Conservation (phyloP, 1,284 basidiomycete species). For the Melanopsichium pennsylvanicum region DNA sequence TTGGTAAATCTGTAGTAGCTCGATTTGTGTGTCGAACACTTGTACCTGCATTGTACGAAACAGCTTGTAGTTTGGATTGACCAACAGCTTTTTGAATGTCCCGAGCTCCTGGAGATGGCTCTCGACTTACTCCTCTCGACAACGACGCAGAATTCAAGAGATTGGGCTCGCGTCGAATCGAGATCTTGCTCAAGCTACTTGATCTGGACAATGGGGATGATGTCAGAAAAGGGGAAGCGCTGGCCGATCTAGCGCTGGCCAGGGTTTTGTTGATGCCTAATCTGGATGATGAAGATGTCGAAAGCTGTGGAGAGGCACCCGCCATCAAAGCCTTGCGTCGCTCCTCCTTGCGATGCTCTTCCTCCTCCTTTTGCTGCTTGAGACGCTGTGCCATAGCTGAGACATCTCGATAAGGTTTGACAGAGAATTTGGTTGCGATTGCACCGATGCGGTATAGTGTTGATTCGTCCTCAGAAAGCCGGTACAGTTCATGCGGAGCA, state of each 20-base stretch:
- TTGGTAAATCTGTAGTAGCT: constrained; percentile 21
- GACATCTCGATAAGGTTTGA: constrained; percentile 33
- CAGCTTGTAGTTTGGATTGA: constrained; percentile 7
- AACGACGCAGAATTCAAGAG: not conserved
- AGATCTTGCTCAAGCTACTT: constrained; percentile 31
- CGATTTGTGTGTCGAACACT: not conserved
- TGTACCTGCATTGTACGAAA: constrained; percentile 1
- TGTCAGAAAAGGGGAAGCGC: not conserved
- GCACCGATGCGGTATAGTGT: constrained; percentile 25
- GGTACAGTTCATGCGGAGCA: constrained; percentile 34
- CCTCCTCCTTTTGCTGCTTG: constrained; percentile 45
- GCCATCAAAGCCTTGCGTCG: constrained; percentile 32
- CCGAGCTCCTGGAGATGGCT: constrained; percentile 11
- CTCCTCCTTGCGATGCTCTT: constrained; percentile 42
- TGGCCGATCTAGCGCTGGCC: constrained; percentile 4
- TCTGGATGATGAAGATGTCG: constrained; percentile 15
- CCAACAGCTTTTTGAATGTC: not conserved
- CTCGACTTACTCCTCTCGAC: constrained; percentile 19
- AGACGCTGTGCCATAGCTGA: constrained; percentile 38
- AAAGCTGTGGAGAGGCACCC: constrained; percentile 20
- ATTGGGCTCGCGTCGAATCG: constrained; percentile 12
- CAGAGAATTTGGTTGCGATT: constrained; percentile 32
- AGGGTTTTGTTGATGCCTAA: constrained; percentile 19
- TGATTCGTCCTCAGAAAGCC: constrained; percentile 36
- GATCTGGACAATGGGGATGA: constrained; percentile 30